These are phyloP conservation scores for Yamadazyma paraphyllophila DNA, from an alignment of 805 yeast species.

Conservation along the genomic window DNA sequence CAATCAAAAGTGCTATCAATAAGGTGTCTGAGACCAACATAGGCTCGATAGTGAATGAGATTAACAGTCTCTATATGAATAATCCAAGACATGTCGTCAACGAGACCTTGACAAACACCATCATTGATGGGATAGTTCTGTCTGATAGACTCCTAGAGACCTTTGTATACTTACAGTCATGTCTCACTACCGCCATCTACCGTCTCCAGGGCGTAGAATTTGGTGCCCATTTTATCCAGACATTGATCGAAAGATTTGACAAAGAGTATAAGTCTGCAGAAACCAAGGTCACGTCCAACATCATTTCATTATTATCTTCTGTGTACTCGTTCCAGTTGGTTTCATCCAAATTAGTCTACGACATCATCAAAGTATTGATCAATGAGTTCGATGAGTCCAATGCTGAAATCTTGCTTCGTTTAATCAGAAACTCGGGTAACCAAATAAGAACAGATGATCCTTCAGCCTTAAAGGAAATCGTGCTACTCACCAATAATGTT, in stretches of 20 bases:
- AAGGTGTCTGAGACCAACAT: constrained; percentile 87
- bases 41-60: constrained; percentile 62
- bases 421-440: constrained; percentile 75
- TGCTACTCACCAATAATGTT: constrained; percentile 51
- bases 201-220: constrained; percentile 80
- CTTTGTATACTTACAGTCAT: constrained; percentile 76
- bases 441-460: constrained; percentile 92
- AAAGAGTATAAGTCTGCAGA: constrained; percentile 25
- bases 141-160: constrained; percentile 73
- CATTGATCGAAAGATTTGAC: constrained; percentile 70
- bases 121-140: constrained; percentile 60
- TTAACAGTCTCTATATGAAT: constrained; percentile 59
- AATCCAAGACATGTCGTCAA: constrained; percentile 81
- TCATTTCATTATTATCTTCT: constrained; percentile 71
- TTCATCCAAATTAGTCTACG: constrained; percentile 73
- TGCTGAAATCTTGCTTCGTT: constrained; percentile 72
- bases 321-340: constrained; percentile 76
- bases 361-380: constrained; percentile 58
- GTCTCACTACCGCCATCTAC: constrained; percentile 71
- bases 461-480: constrained; percentile 74
- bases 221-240: constrained; percentile 84
- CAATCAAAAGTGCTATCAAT: constrained; percentile 81
- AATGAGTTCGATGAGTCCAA: constrained; percentile 61
- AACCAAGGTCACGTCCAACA: constrained; percentile 56
- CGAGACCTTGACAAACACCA: constrained; percentile 59